Evolutionary conservation across 2,329 filamentous ascomycete genomes (phyloP), one percentile per base, ranked within the genome.

Genomic region (Parastagonospora avenae): DNA sequence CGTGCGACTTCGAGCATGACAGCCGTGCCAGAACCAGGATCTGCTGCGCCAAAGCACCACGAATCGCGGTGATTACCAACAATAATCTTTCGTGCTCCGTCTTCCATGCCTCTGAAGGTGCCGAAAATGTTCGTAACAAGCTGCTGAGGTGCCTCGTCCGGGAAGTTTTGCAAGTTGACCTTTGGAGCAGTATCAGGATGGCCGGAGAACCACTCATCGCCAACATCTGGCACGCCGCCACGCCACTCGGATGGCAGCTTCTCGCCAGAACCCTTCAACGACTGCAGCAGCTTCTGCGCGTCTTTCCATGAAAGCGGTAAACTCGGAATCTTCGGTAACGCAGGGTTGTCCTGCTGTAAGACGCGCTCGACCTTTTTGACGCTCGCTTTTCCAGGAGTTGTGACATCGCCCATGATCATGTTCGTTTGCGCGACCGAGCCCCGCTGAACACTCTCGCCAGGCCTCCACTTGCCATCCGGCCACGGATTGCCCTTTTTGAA

Each of bases 51-150:
- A 66, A 94, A 91, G 45, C 90, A 89, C 90, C 91, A 96, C 0
- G 91, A 86, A 73, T 99, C 94, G 15, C 94, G 91, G 70, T 96
- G 93, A 73, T 92, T 97, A 44, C 94, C 94, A 48, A 99, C 83
- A 49, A 97, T 87, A 66, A 97, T 86, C 49, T 88, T 89, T 74
- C 96, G 93, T 53, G 89, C 84, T 1, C 81, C 80, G 68, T 94
- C 88, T 74, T 97, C 94, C 50, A 91, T 80, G n/a, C 94, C 94
- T 10, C 81, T 77, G 44, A 99, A 92, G 47, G 86, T 84, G 29
- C 90, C 92, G 64, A 96, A 86, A 0, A 97, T 85, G 67, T 99
- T 99, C 83, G 91, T 96, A 54, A 99, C 94, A 5, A 87, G 85
- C 72, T 96, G 91, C 68, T 89, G 82, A 50, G 89, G 83, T 10